Conservation (phyloP, 2,329 filamentous ascomycete species). For the Fusarium circinatum region DNA sequence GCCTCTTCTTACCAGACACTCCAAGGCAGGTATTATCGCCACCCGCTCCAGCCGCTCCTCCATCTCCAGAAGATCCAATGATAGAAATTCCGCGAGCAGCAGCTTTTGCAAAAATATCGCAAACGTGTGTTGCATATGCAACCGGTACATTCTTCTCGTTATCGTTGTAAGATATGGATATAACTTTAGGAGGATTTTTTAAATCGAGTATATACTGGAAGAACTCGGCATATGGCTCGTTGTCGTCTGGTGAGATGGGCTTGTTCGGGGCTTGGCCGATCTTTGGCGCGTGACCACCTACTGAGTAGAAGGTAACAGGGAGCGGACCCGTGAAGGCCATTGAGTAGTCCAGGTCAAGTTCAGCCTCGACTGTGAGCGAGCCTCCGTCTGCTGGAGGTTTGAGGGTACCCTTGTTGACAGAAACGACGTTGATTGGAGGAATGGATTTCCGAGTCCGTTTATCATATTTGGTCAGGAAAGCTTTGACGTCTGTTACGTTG, state of each 20-base stretch:
- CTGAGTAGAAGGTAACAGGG: background rate
- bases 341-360: background rate
- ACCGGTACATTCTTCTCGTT: background rate
- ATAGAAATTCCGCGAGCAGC: background rate
- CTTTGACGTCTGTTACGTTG: background rate
- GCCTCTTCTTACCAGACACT: background rate
- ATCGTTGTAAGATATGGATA: background rate
- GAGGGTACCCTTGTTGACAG: background rate
- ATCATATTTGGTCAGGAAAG: background rate
- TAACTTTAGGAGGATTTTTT: background rate
- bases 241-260: background rate
- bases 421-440: background rate
- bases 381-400: background rate
- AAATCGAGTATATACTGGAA: background rate
- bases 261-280: background rate
- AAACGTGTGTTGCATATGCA: background rate
- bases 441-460: background rate
- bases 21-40: background rate
- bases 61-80: background rate
- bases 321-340: background rate
- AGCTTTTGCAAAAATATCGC: background rate
- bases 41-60: background rate
- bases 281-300: background rate
- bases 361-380: background rate
- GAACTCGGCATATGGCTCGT: background rate